Evolutionary conservation across 768 basidiomycete genomes (phyloP), one percentile per base, ranked within the genome.

Genomic region (Tricholoma terreum): DNA sequence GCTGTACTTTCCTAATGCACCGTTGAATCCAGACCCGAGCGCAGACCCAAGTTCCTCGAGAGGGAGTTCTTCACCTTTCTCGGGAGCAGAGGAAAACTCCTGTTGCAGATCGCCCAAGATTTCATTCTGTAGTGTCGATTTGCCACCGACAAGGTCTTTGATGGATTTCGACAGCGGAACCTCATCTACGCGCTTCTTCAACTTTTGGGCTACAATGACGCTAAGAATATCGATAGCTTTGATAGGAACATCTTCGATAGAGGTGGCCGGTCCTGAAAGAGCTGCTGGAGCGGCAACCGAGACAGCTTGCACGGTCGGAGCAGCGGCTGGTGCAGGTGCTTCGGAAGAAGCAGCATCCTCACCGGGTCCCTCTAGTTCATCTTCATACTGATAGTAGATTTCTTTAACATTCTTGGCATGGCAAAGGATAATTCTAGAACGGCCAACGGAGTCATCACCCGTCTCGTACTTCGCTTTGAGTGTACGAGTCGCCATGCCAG

Each of bases 41-140:
- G 92, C 87, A 27, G 93, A 82, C 40, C 94, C 97, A 9, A 99
- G 86, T 69, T 99, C 97, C 64, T 98, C 94, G 50, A 99, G 84
- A 34, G 97, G 89, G 40, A 99, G 82, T 66, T 99, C 97, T 71
- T 99, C 97, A 9, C 92, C 94, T 78, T 98, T 99, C 78, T 99
- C 97, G 0, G 97, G 97, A 1, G 96, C 93, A 7, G 92, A 91
- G 4, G 86, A 66, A 71, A 99, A 99, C 71, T 99, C 97, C 65
- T 92, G 84, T 68, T 97, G 94, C 36, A 99, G 81, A 69, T 98
- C 97, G 48, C 97, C 97, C 43, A 99, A 77, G 60, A 99, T 98
- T 71, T 99, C 97, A 71, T 99, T 99, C 75, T 98, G 97, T 58
- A 99, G 79, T 0, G 97, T 99, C 15, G 96, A 98, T 75, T 99